Base-by-base conservation (phyloP, 441 rosid species). In the Populus hybrid region DNA sequence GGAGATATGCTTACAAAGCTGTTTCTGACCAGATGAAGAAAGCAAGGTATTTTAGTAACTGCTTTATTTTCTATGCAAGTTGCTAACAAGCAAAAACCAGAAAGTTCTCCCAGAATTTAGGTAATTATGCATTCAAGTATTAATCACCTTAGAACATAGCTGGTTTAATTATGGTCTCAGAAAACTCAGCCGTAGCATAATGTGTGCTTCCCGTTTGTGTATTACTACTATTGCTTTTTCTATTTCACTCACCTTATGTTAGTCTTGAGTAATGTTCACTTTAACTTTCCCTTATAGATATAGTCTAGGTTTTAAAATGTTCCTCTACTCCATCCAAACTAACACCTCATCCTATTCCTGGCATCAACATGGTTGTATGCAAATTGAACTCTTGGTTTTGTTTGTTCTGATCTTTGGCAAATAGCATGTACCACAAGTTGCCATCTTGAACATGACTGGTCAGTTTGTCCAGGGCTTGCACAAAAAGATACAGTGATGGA, bases 1-100 rank as follows among this genome's bases (percentile, higher is more conserved):
- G 99, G 99, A 93, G 87, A 85, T 97, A 91, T 86, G 99, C 97
- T 24, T 91, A 77, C 77, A 92, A 82, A 89, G 95, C 85, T 85
- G 88, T 93, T 87, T 95, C 95, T 76, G 97, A 91, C 76, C 98
- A 92, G 90, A 86, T 88, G 79, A 91, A 95, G 88, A 91, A 86
- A 83, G 96, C 92, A 78, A 90, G 99, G 99, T 97, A 88, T 30
- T 75, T n/a, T 4, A 57, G 24, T 34, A 61, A 28, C 69, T 18
- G 20, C n/a, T 69, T 34, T 30, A 12, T 46, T 12, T 46, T 34
- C 4, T 69, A 46, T 46, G 57, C 4, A 46, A 46, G 57, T 14
- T 46, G 20, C 57, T 46, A 46, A 46, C 20, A 46, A 46, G 1
- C 20, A 46, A 46, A 14, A 46, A 46, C 5, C 18, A 46, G 4